Evolutionary conservation across 352 stramenopile genomes (phyloP).

Genomic region (Globisporangium megalacanthum): DNA sequence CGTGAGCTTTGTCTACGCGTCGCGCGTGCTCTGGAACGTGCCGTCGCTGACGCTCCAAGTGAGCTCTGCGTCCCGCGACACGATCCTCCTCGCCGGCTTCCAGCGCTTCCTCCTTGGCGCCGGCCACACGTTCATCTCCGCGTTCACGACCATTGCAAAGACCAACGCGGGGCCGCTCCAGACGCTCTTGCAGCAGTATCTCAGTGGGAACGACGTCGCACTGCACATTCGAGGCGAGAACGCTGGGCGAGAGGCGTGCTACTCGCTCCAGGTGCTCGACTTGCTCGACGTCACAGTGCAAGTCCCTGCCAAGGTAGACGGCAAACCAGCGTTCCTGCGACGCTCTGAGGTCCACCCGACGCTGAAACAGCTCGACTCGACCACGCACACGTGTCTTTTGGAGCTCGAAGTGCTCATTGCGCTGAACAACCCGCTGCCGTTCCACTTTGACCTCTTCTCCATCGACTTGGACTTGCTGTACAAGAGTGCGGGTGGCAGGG

Average conservation of each 20-base stretch:
- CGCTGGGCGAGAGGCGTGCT: constrained; percentile 32
- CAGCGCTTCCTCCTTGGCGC: constrained; percentile 63
- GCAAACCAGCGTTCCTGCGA: constrained; percentile 60
- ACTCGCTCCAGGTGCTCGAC: constrained; percentile 64
- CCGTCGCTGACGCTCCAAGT: constrained; percentile 60
- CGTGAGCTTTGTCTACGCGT: constrained; percentile 63
- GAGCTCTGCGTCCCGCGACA: constrained; percentile 25
- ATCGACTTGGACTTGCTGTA: constrained; percentile 72
- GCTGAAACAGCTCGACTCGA: constrained; percentile 75
- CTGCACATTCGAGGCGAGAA: constrained; percentile 60
- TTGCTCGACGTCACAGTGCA: constrained; percentile 53
- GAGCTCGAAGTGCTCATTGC: constrained; percentile 63
- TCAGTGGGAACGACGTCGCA: constrained; percentile 51
- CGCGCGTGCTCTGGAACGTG: constrained; percentile 68
- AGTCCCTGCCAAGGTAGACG: constrained; percentile 65
- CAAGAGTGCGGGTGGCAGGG: constrained; percentile 20
- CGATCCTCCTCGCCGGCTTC: constrained; percentile 60
- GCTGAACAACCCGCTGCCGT: constrained; percentile 77
- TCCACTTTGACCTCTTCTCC: constrained; percentile 64
- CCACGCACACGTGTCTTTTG: constrained; percentile 60
- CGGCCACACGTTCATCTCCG: constrained; percentile 73
- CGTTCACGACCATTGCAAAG: constrained; percentile 65
- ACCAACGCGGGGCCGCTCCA: constrained; percentile 58
- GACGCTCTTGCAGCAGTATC: constrained; percentile 61
- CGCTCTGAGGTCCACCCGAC: constrained; percentile 49